Evolutionary conservation across 2,329 filamentous ascomycete genomes (phyloP).

Genomic region (Hypoxylon sp.): DNA sequence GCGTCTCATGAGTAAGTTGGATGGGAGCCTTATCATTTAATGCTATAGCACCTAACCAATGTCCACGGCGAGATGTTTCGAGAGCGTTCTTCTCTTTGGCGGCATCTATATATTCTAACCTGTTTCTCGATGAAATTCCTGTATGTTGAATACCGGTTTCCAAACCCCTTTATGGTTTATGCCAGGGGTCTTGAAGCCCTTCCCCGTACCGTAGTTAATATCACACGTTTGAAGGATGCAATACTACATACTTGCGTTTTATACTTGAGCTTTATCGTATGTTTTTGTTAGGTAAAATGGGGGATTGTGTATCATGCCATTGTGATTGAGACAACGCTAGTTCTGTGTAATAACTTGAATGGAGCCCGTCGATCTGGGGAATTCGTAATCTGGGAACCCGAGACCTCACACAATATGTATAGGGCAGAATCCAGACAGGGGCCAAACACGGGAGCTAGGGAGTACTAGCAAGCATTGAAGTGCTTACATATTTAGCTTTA

Average conservation of each 20-base stretch:
- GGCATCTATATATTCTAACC: not conserved
- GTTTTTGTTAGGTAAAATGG: not conserved
- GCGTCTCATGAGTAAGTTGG: not conserved
- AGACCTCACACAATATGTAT: constrained; percentile 2
- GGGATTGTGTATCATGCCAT: not conserved
- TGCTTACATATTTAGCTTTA: constrained; percentile 12
- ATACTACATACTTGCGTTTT: constrained; percentile 1
- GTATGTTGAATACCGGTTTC: not conserved
- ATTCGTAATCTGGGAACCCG: constrained; percentile 9
- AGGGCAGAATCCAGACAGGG: constrained; percentile 26
- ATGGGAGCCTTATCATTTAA: not conserved
- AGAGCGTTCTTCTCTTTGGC: no score
- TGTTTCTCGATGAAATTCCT: not conserved
- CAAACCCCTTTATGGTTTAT: not conserved
- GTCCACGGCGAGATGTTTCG: no score
- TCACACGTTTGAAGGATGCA: not conserved
- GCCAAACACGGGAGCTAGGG: constrained; percentile 32
- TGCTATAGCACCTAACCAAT: not conserved
- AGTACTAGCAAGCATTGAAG: constrained; percentile 27
- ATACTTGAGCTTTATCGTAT: not conserved
- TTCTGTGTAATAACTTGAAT: constrained; percentile 14
- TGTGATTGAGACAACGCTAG: not conserved
- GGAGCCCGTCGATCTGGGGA: constrained; percentile 25
- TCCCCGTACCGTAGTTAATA: not conserved
- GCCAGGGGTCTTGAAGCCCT: not conserved